Base-by-base conservation (phyloP, 495 filamentous ascomycete species). In the Amphirosellinia nigrospora region DNA sequence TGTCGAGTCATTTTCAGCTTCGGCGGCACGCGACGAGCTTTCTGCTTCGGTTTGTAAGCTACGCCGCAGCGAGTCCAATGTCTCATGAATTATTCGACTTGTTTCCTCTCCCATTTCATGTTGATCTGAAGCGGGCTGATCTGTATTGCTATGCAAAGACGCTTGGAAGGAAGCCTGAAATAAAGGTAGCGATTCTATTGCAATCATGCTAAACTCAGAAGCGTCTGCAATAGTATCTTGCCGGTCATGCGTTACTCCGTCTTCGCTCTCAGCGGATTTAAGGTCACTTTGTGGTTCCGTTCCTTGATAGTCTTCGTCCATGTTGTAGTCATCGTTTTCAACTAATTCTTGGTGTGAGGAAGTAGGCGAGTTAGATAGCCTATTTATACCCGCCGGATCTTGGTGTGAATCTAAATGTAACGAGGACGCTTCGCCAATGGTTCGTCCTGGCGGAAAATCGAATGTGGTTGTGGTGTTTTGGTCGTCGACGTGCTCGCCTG, bases 121-220 rank as follows among this genome's bases (percentile, higher is more conserved):
- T 32, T 67, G 73, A 41, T 70, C 60, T 10, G 39, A 64, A 13
- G 48, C n/a, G 58, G 75, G 69, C 26, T 74, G 70, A 21, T 73
- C 74, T 67, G 77, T 76, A 48, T 76, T 67, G 1, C 66, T 72
- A 65, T 77, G 78, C 28, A 79, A 72, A 43, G 78, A 81, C 9
- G 73, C 77, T 55, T 82, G 76, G 28, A 78, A 78, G 7, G 70
- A 71, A 13, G 70, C 70, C 23, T 72, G 79, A 69, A 83, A 79
- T 0, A 82, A 84, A 2, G 79, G 79, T 38, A 86, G 71, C 11
- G 82, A 84, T 45, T 78, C 76, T 3, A 85, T 68, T 39, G 79
- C 80, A 46, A 86, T 85, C 82, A 84, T 84, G 59, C 82, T 86
- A 70, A 86, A 86, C 26, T 84, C 83, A 34, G 84, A 84, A 6